Evolutionary conservation across 257 asterid species (phyloP).

Genomic region (Osmanthus fragrans): DNA sequence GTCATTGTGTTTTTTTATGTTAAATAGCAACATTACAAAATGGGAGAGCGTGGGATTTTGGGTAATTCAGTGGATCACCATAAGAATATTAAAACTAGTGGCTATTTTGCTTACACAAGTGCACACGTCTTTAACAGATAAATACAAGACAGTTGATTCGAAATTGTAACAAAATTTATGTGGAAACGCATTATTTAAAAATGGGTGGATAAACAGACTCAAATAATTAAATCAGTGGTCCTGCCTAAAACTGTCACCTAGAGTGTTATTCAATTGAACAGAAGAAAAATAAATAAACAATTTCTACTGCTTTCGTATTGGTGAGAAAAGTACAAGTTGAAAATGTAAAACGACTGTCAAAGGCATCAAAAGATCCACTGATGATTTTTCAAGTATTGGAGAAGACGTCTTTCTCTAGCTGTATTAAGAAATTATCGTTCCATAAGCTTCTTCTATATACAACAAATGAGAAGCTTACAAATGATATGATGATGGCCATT

Average conservation of each 20-base stretch:
- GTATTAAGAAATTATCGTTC: background rate
- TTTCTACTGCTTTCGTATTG: background rate
- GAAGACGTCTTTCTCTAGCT: background rate
- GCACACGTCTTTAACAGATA: background rate
- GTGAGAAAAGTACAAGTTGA: background rate
- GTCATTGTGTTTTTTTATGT: too few relatives aligned
- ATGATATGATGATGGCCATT: conserved; percentile 4
- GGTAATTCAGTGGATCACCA: background rate
- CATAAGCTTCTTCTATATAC: background rate
- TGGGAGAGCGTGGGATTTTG: background rate
- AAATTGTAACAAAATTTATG: background rate
- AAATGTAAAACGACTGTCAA: background rate
- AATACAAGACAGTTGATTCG: background rate
- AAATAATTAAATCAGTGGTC: background rate
- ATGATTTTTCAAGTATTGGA: background rate
- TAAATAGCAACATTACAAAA: background rate
- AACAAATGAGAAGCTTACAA: conserved; percentile 19
- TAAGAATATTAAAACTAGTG: background rate
- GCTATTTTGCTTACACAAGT: background rate
- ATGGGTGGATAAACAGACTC: background rate
- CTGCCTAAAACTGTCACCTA: background rate
- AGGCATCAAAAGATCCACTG: background rate
- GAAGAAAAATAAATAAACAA: background rate
- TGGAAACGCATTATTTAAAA: background rate
- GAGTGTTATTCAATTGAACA: background rate